Percentiles rank a stretch among this genome's conserved stretches.
These are phyloP conservation scores for Lablab purpureus DNA, from an alignment of 306 rosid genomes.

Conservation along the genomic window DNA sequence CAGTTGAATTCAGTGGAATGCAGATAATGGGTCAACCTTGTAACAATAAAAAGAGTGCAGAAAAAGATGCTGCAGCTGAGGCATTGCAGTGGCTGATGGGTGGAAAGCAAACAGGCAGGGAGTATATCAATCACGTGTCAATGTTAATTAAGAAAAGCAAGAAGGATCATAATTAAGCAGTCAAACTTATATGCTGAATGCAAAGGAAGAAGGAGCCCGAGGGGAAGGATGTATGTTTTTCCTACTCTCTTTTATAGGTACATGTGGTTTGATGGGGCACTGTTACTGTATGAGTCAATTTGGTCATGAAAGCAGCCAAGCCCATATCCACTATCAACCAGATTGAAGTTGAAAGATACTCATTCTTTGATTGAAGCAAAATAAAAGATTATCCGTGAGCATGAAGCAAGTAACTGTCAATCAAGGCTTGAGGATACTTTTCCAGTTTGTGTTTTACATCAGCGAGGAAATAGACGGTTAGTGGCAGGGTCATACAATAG, in stretches of 20 bases:
- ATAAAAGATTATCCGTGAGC: slow-evolving; percentile 26
- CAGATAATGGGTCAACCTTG: slow-evolving; percentile 86
- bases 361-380: slow-evolving; percentile 20
- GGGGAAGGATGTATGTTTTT: slow-evolving; percentile 14
- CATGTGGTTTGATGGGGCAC: slow-evolving; percentile 30
- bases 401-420: slow-evolving; percentile 30
- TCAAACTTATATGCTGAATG: slow-evolving; percentile 25
- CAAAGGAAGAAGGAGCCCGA: slow-evolving; percentile 27
- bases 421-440: slow-evolving; percentile 35
- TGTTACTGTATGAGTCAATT: slow-evolving; percentile 26
- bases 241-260: background rate
- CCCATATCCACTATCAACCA: background rate
- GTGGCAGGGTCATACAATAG: slow-evolving; percentile 16
- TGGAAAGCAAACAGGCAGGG: slow-evolving; percentile 62
- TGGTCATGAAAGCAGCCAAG: slow-evolving; percentile 30
- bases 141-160: slow-evolving; percentile 83
- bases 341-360: slow-evolving; percentile 36
- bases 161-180: slow-evolving; percentile 64
- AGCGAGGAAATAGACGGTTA: slow-evolving; percentile 20
- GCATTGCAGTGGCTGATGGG: slow-evolving; percentile 92
- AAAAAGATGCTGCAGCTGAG: slow-evolving; percentile 96
- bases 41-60: slow-evolving; percentile 89
- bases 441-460: slow-evolving; percentile 19
- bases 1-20: slow-evolving; percentile 83
- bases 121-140: slow-evolving; percentile 72